Evolutionary conservation across 208 protist species (phyloP).

Genomic region (Wallacemonas rigidus): DNA sequence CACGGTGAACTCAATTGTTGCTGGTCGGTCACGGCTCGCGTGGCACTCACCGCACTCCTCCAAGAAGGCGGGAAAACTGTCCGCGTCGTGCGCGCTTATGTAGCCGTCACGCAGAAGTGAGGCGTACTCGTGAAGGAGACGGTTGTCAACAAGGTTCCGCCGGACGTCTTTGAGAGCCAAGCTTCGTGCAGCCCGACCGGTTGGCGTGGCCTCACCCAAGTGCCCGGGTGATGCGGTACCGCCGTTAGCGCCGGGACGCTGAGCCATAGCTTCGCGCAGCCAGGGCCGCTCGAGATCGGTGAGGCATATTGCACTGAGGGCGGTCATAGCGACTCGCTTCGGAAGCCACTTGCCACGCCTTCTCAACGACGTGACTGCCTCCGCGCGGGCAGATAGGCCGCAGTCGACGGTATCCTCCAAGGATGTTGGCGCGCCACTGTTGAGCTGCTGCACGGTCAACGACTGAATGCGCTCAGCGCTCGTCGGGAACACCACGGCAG

Average conservation of each 20-base stretch:
- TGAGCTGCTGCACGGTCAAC: slow-evolving; percentile 46
- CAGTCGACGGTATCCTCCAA: slow-evolving; percentile 9
- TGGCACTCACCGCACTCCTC: slow-evolving; percentile 88
- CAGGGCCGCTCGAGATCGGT: slow-evolving; percentile 68
- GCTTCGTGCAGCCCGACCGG: slow-evolving; percentile 12
- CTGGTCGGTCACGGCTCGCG: slow-evolving; percentile 34
- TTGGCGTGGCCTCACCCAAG: neutral
- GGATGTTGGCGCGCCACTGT: neutral
- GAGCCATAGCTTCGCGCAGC: slow-evolving; percentile 27
- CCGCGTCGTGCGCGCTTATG: slow-evolving; percentile 36
- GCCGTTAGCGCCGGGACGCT: neutral
- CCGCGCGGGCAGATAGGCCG: slow-evolving; percentile 33
- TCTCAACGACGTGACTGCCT: slow-evolving; percentile 30
- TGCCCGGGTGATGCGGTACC: neutral
- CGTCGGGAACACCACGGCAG: slow-evolving; percentile 55
- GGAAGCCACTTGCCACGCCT: slow-evolving; percentile 40
- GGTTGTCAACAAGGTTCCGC: slow-evolving; percentile 65
- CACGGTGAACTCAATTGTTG: slow-evolving; percentile 45
- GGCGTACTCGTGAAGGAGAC: slow-evolving; percentile 66
- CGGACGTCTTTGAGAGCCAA: slow-evolving; percentile 62
- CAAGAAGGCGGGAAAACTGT: slow-evolving; percentile 66
- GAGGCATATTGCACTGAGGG: slow-evolving; percentile 60
- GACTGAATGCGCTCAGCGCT: slow-evolving; percentile 50
- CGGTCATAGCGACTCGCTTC: slow-evolving; percentile 50
- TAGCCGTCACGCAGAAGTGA: slow-evolving; percentile 44